A percentile compares a stretch with the other conserved stretches of the same genome.
Evolutionary conservation across 139 green algal genomes (phyloP).

Genomic region (Coccomyxa sp.): DNA sequence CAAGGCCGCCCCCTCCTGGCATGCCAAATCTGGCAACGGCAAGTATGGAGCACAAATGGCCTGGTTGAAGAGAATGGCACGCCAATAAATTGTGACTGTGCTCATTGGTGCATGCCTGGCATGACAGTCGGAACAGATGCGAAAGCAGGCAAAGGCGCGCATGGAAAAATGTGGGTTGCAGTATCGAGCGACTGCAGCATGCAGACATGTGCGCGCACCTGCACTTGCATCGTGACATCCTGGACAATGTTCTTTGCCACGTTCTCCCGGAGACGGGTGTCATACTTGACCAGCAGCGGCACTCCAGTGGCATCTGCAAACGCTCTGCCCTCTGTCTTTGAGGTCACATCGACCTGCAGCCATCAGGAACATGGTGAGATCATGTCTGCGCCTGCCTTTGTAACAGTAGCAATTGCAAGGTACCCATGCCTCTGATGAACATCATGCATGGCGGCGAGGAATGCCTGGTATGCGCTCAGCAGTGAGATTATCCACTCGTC

Average conservation of each 20-base stretch:
- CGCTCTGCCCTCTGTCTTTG: constrained; percentile 86
- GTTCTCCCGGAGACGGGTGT: constrained; percentile 71
- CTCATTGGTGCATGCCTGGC: background rate
- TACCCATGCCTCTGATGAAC: too few species aligned
- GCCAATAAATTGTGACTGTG: background rate
- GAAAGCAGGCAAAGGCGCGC: background rate
- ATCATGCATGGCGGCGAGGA: background rate
- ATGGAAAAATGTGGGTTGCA: too few species aligned
- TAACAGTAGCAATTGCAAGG: background rate
- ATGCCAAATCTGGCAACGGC: too few species aligned
- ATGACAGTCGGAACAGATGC: background rate
- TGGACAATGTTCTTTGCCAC: constrained; percentile 74
- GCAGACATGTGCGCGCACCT: constrained; percentile 26
- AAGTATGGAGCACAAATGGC: too few species aligned
- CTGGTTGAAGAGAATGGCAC: background rate
- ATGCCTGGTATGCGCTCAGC: too few species aligned
- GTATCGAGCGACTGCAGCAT: too few species aligned
- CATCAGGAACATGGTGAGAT: constrained; percentile 23
- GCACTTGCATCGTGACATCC: constrained; percentile 72
- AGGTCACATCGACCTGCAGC: constrained; percentile 90
- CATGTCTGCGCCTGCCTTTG: background rate
- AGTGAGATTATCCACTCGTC: too few species aligned
- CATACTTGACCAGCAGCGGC: constrained; percentile 84
- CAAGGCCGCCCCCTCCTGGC: too few species aligned
- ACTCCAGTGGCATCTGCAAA: constrained; percentile 48